Conservation (phyloP, 2,329 filamentous ascomycete species). For the Teratosphaeria viscida region DNA sequence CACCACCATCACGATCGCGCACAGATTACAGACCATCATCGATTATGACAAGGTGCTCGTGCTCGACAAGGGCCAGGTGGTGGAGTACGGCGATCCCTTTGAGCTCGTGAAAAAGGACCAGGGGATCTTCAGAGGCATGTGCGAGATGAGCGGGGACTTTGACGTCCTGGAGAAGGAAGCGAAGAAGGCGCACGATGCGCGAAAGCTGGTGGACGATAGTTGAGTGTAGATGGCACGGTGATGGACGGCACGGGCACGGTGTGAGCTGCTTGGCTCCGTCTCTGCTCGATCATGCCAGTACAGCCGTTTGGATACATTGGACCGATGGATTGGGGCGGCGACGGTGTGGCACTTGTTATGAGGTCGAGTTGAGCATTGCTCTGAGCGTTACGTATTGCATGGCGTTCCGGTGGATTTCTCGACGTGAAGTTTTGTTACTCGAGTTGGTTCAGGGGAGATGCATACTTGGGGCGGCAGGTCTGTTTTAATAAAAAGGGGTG, state of each 20-base stretch:
- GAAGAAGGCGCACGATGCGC: slow-evolving; percentile 37
- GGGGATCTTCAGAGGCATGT: slow-evolving; percentile 58
- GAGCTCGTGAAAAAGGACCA: slow-evolving; percentile 63
- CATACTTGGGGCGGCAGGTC: neutral
- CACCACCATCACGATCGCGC: slow-evolving; percentile 94
- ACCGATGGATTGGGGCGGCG: neutral
- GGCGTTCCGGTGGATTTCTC: neutral
- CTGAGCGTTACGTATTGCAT: slow-evolving; percentile 1
- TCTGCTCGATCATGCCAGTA: neutral
- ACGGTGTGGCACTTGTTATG: neutral
- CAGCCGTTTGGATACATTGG: neutral
- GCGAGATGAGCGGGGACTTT: slow-evolving; percentile 56
- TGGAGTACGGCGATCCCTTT: slow-evolving; percentile 87
- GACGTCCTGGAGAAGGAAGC: slow-evolving; percentile 48
- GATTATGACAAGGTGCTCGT: slow-evolving; percentile 98
- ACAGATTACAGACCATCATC: slow-evolving; percentile 89
- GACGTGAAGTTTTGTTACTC: neutral
- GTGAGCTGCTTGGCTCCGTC: too few relatives aligned
- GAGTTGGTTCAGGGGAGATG: neutral
- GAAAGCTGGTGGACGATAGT: slow-evolving; percentile 29
- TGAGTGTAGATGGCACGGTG: slow-evolving; percentile 1
- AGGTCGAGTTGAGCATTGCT: neutral
- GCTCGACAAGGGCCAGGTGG: slow-evolving; percentile 74
- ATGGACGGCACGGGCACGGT: neutral
- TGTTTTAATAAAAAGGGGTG: neutral